Conservation (phyloP, 1,284 basidiomycete genomes). For the Malassezia yamatoensis region DNA sequence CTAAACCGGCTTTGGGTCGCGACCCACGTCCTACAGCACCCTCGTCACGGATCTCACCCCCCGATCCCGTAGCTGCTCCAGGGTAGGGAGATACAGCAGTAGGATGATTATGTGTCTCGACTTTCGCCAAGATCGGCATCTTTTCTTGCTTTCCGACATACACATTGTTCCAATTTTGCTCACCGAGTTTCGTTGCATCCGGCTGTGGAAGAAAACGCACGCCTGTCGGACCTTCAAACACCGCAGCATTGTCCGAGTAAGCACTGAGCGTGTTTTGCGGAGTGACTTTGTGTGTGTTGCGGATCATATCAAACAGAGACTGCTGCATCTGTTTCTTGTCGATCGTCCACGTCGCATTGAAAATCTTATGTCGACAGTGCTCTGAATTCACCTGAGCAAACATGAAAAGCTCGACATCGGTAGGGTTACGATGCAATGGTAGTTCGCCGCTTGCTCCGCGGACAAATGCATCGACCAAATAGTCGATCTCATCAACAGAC, state of each 20-base stretch:
- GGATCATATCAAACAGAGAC: constrained; percentile 93
- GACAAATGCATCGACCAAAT: constrained; percentile 80
- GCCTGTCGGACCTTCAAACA: constrained; percentile 66
- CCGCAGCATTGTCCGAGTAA: constrained; percentile 96
- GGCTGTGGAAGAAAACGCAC: constrained; percentile 67
- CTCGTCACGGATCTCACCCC: constrained; percentile 96
- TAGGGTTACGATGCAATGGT: constrained; percentile 50
- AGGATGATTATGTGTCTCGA: constrained; percentile 98
- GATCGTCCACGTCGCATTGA: constrained; percentile 93
- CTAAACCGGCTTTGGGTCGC: constrained; percentile 87
- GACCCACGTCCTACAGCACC: constrained; percentile 90
- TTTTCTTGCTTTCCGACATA: constrained; percentile 45
- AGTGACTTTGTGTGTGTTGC: constrained; percentile 79
- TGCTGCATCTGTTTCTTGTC: constrained; percentile 61
- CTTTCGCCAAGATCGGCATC: constrained; percentile 90
- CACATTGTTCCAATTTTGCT: constrained; percentile 9
- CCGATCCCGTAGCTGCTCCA: constrained; percentile 92
- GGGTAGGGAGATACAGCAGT: constrained; percentile 97
- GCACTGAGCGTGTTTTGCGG: constrained; percentile 71
- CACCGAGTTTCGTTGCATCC: constrained; percentile 7
- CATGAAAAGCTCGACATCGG: constrained; percentile 98
- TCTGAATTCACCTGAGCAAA: constrained; percentile 99
- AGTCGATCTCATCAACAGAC: constrained; percentile 78
- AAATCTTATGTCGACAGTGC: constrained; percentile 98
- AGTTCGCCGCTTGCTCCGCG: constrained; percentile 41